A percentile compares a stretch with the other conserved stretches of the same genome.
Conservation (phyloP, 176 grass and related monocot species). For the Musa schizocarpa region DNA sequence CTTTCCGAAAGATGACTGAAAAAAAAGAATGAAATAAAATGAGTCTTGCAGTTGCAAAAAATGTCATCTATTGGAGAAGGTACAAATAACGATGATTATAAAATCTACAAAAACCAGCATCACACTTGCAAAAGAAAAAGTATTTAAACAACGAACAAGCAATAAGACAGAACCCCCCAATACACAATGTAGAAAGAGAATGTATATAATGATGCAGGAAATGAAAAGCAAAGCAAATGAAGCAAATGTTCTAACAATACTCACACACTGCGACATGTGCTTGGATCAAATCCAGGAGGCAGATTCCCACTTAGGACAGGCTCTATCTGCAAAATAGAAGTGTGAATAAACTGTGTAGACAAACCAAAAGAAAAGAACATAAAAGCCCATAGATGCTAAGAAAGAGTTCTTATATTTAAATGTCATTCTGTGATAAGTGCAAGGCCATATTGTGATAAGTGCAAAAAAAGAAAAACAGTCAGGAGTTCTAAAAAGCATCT, state of each 20-base stretch:
- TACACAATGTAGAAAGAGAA: neutral
- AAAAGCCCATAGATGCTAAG: neutral
- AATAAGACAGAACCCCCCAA: no score
- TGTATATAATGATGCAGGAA: neutral
- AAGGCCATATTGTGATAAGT: neutral
- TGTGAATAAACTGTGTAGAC: conserved; percentile 35
- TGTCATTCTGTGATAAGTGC: no score
- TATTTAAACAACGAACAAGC: no score
- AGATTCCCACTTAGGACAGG: conserved; percentile 90
- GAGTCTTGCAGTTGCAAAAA: no score
- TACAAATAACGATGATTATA: no score
- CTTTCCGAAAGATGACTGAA: no score
- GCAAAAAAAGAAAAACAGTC: neutral
- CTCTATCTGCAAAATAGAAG: conserved; percentile 66
- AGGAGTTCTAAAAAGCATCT: no score
- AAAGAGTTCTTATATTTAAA: no score
- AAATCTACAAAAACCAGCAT: no score
- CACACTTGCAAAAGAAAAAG: no score
- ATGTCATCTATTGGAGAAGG: no score
- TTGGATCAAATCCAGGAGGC: conserved; percentile 97
- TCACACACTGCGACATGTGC: conserved; percentile 97
- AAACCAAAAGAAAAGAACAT: conserved; percentile 4
- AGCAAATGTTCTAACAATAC: conserved; percentile 23
- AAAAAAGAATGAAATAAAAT: no score
- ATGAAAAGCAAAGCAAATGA: neutral